Base-by-base conservation (phyloP, 2,329 filamentous ascomycete species). In the Pleurostoma richardsiae region DNA sequence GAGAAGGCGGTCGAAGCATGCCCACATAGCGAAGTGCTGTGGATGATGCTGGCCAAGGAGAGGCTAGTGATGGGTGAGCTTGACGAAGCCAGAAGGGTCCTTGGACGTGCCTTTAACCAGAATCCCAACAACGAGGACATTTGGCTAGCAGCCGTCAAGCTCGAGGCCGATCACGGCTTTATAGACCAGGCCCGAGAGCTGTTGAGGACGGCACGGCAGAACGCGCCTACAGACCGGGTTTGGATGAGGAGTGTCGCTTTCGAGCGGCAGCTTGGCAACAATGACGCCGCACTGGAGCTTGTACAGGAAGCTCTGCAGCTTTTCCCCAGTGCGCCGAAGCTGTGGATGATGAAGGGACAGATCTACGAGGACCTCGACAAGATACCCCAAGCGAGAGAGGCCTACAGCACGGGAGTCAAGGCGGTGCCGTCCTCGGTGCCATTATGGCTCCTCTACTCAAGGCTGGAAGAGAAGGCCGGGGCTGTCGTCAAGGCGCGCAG, bases 341-440 rank as follows among this genome's bases (percentile, higher is more conserved):
- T 99, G 28, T 96, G 92, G 86, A 96, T 97, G 88, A 88, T 96
- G 73, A 99, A 99, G 69, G 94, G 95, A 0, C 94, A 99, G 63
- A 94, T 97, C 52, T 99, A 99, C 73, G 88, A 96, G 61, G 79
- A 84, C 40, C 78, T 90, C 41, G 84, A 80, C 56, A 90, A 90
- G 69, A 71, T 86, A 10, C 84, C 86, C 0, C 88, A 94, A 66
- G 94, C 94, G 3, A 83, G 94, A 41, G 90, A 97, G 64, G 90
- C 92, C 0, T 97, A 94, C 67, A 82, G 81, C 49, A 86, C 88
- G 4, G 94, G 94, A 33, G 95, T 92, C 39, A 87, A 94, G 59
- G 88, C 89, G 0, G 92, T 90, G 47, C 83, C 91, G 3, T 83
- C 84, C 52, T 92, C 90, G 1, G 85, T 95, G 1, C 81, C 90